Conservation (phyloP, 1,139 yeast species). For the Petasospora fabianii region DNA sequence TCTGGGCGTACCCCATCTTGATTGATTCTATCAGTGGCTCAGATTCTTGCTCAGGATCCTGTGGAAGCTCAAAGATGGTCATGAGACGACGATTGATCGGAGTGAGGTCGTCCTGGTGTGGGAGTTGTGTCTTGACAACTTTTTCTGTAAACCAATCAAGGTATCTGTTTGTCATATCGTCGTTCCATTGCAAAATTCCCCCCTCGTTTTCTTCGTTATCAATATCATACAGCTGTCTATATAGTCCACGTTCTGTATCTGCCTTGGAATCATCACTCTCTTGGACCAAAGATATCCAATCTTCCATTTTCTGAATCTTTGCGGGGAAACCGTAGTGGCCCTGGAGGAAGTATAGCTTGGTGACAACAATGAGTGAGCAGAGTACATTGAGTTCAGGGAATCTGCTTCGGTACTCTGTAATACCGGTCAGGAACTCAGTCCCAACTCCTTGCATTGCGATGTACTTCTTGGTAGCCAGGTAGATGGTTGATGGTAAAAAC, state of each 20-base stretch:
- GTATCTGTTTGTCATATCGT: constrained; percentile 37
- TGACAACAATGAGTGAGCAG: neutral
- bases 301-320: neutral
- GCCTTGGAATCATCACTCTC: neutral
- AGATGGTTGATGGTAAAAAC: constrained; percentile 35
- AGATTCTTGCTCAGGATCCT: no score
- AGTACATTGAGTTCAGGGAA: neutral
- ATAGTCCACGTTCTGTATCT: constrained; percentile 8
- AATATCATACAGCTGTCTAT: constrained; percentile 6
- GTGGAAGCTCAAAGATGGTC: neutral
- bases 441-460: constrained; percentile 3
- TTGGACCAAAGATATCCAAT: neutral
- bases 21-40: no score
- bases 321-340: neutral
- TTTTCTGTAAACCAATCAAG: constrained; percentile 43
- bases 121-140: constrained; percentile 23
- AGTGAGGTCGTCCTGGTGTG: neutral
- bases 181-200: constrained; percentile 39
- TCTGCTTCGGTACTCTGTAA: no score
- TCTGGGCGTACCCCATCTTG: no score
- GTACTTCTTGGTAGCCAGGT: constrained; percentile 13
- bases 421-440: neutral
- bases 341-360: constrained; percentile 1
- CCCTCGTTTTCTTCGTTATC: constrained; percentile 8
- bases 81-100: neutral